These are phyloP conservation scores for Piper betle DNA, from an alignment of 164 flowering plant genomes.

Conservation along the genomic window DNA sequence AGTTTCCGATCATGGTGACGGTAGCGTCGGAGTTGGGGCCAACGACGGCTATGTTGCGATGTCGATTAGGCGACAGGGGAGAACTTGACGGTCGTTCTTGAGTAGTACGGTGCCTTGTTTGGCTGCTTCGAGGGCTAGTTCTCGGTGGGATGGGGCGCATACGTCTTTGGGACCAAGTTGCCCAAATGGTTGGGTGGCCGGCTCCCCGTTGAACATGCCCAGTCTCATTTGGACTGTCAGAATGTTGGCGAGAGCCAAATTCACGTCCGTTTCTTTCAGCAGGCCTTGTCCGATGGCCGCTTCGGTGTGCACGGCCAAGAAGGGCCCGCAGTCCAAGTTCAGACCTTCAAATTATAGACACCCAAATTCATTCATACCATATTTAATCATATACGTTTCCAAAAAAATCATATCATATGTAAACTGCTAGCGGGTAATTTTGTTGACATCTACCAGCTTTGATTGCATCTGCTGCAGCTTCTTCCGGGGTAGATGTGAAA, in stretches of 20 bases:
- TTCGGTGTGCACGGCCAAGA: conserved; percentile 50
- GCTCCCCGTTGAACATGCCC: conserved; percentile 83
- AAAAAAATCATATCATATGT: not conserved
- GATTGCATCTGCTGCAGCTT: conserved; percentile 83
- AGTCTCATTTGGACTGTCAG: conserved; percentile 80
- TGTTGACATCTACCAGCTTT: conserved; percentile 49
- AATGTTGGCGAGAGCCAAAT: conserved; percentile 51
- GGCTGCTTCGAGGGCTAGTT: conserved; percentile 88
- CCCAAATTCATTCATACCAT: not conserved
- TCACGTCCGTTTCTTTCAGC: conserved; percentile 39
- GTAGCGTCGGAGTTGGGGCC: conserved; percentile 79
- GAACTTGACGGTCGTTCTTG: conserved; percentile 40
- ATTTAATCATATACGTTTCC: too few species aligned
- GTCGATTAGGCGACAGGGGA: too few species aligned
- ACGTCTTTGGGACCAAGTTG: conserved; percentile 53
- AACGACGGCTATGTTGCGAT: conserved; percentile 54
- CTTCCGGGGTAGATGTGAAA: conserved; percentile 63
- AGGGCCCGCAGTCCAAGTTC: conserved; percentile 87
- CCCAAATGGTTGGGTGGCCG: conserved; percentile 41
- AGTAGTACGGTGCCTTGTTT: conserved; percentile 82
- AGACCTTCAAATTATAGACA: conserved; percentile 32
- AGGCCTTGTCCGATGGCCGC: conserved; percentile 41
- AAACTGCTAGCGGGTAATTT: too few species aligned
- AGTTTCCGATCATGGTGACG: conserved; percentile 75
- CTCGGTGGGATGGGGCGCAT: conserved; percentile 49